phyloP scores from a whole-genome alignment of 139 green algal species.

The Mychonastes homosphaera region DNA sequence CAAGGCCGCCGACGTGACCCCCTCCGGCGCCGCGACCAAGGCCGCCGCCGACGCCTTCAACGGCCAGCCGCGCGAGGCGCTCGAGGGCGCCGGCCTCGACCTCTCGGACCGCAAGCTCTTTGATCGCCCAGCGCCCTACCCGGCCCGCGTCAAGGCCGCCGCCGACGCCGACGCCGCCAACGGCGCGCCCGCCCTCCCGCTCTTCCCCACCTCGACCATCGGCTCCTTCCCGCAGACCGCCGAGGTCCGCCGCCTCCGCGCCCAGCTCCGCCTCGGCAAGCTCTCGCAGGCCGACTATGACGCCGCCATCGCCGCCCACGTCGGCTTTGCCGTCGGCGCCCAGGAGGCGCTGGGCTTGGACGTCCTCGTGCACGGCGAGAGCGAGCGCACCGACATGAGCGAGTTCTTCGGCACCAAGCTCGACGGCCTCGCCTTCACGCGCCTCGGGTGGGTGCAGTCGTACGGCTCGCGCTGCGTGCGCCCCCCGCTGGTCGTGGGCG shows the following conservation, averaged over 20 bases:
- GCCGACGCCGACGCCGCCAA: neutral
- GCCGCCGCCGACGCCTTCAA: neutral
- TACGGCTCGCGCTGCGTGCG: conserved; percentile 80
- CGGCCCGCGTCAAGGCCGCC: conserved; percentile 42
- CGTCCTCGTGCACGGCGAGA: conserved; percentile 86
- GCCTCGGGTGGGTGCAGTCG: conserved; percentile 61
- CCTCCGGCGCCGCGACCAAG: neutral
- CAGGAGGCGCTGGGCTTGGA: conserved; percentile 75
- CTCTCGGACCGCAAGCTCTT: conserved; percentile 32
- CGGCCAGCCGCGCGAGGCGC: neutral
- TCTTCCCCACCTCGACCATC: conserved; percentile 80
- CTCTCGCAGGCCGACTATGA: conserved; percentile 55
- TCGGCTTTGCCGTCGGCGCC: conserved; percentile 29
- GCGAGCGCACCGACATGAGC: conserved; percentile 51
- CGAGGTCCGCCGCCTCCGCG: conserved; percentile 33
- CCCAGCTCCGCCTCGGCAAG: conserved; percentile 47
- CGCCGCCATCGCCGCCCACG: conserved; percentile 36
- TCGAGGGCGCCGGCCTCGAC: neutral
- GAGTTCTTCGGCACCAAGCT: conserved; percentile 84
- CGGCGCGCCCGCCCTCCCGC: conserved; percentile 22
- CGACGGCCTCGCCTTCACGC: conserved; percentile 63
- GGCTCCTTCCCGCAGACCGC: conserved; percentile 85
- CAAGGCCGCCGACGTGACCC: neutral
- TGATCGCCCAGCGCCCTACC: conserved; percentile 35
- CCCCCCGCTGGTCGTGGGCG: conserved; percentile 68